Percentiles rank a stretch among this genome's conserved stretches.
Conservation (phyloP, 179 eudicot species). For the Actinidia polygama region DNA sequence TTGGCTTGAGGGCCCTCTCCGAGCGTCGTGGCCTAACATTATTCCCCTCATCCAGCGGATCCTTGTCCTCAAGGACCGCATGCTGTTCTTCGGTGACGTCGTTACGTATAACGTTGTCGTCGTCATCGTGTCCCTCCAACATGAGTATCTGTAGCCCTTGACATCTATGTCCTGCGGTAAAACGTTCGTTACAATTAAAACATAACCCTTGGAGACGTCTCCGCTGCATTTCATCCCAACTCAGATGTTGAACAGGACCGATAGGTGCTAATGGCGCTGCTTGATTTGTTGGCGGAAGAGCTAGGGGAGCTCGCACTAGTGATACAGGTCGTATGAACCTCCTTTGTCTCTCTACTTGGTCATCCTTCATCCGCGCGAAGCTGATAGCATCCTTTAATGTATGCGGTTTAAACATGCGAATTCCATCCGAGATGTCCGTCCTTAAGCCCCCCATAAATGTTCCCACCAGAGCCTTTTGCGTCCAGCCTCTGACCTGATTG, state of each 20-base stretch:
- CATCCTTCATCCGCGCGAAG: not conserved
- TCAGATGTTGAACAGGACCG: not conserved
- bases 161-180: not conserved
- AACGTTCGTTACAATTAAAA: not conserved
- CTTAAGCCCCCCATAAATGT: not conserved
- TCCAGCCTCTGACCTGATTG: not conserved
- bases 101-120: too few species aligned
- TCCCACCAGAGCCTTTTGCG: too few species aligned
- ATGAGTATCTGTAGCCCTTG: not conserved
- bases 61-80: too few species aligned
- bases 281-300: too few species aligned
- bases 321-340: not conserved
- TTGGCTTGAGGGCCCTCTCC: too few species aligned
- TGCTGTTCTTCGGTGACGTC: not conserved
- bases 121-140: not conserved
- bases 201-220: not conserved
- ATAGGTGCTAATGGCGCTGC: too few species aligned
- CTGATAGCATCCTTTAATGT: not conserved
- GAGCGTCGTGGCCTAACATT: too few species aligned
- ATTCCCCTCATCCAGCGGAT: too few species aligned
- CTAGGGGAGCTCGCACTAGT: not conserved
- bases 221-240: not conserved
- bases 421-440: not conserved
- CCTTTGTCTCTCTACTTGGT: not conserved
- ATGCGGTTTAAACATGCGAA: not conserved